Evolutionary conservation across 1,284 basidiomycete species (phyloP), one percentile per base, ranked within the genome.

Genomic region (Cutaneotrichosporon sp.): DNA sequence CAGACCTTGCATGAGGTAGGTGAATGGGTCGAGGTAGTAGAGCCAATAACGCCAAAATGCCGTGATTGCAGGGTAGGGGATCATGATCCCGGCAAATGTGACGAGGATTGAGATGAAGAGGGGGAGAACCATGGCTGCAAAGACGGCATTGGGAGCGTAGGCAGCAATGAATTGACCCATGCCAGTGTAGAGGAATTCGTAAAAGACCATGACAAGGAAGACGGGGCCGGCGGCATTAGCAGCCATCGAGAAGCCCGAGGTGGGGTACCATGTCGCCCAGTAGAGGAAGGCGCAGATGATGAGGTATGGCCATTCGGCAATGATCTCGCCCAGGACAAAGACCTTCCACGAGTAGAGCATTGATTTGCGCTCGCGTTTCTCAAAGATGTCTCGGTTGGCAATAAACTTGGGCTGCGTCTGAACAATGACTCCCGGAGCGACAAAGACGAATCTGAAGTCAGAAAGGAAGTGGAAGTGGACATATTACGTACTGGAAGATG

Each of bases 381-480:
- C 80, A 56, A 77, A 81, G 55, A 81, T 72, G 63, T 76, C 75
- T 55, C 80, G 69, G 56, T 76, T 73, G 61, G 74, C 76, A 64
- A 81, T 77, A 66, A 81, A 81, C 56, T 76, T 74, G 38, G 80
- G 80, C 65, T 81, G 79, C 8, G 76, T 72, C 63, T 80, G 79
- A 9, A 73, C 75, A 34, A 80, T 78, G 55, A 77, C 76, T 62
- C 74, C 74, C 51, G 76, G 75, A n/a, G 76, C 76, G 56, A 80
- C 75, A 62, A 78, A 78, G 65, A 75, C 73, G 63, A 78, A 78
- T 49, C 47, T 50, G 47, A 1, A 2, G 47, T 50, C 21, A 50
- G 47, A n/a, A 49, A 80, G 73, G 62, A 6, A 42, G 2, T 4
- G 14, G 40, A 16, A n/a, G n/a, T 13, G 40, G 5, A 13, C 11